These are phyloP conservation scores for Auricularia auricula-judae DNA, from an alignment of 768 basidiomycete species.

Conservation along the genomic window DNA sequence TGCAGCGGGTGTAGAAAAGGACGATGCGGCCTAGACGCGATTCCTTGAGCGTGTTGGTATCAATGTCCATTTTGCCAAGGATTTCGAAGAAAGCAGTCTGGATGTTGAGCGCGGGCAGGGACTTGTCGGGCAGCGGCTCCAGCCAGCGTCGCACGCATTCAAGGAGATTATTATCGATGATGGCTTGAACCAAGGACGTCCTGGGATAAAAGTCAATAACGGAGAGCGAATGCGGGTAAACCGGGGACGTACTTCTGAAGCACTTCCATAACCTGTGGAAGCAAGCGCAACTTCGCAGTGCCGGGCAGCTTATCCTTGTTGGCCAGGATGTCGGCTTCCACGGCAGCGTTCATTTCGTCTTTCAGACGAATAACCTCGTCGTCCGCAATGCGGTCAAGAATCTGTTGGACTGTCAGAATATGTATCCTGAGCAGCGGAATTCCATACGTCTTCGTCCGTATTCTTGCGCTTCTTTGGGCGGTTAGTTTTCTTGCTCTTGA, in stretches of 20 bases:
- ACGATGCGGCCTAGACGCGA: conserved; percentile 81
- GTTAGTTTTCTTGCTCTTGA: conserved; percentile 65
- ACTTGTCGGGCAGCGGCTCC: conserved; percentile 86
- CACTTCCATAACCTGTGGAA: conserved; percentile 86
- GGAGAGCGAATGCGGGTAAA: neutral
- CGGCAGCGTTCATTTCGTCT: conserved; percentile 78
- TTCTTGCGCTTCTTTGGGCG: conserved; percentile 57
- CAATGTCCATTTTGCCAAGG: conserved; percentile 85
- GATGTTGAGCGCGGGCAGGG: conserved; percentile 90
- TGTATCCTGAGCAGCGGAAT: too few species aligned
- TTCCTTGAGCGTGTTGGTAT: conserved; percentile 81
- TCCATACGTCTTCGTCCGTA: conserved; percentile 58
- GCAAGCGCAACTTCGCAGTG: conserved; percentile 66
- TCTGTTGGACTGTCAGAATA: conserved; percentile 8
- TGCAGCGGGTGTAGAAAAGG: conserved; percentile 93
- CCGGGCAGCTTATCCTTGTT: conserved; percentile 78
- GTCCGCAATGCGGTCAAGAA: conserved; percentile 75
- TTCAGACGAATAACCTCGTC: conserved; percentile 85
- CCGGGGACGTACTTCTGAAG: conserved; percentile 67
- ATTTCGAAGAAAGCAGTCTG: conserved; percentile 83
- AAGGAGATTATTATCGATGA: conserved; percentile 89
- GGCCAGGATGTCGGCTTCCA: conserved; percentile 69
- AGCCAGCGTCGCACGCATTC: conserved; percentile 86
- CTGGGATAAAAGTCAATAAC: conserved; percentile 28
- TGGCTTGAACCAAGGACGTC: conserved; percentile 76